Percentiles rank a stretch among this genome's conserved stretches.
phyloP scores from a whole-genome alignment of 768 basidiomycete species.

The Chalciporus chontae region DNA sequence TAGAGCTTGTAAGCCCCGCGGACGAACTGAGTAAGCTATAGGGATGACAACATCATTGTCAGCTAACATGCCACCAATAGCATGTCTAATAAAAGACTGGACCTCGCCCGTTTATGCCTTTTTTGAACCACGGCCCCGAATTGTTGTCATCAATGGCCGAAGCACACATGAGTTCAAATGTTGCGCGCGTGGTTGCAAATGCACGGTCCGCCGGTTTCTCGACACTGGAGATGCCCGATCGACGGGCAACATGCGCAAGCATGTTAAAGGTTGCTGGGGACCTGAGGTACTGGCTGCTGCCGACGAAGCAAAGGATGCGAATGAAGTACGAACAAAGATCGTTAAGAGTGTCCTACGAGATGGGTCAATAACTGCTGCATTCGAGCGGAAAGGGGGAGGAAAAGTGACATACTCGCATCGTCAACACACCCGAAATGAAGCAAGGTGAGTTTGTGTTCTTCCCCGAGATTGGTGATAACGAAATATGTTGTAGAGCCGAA shows the following conservation, averaged over 20 bases:
- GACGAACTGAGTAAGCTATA: neutral
- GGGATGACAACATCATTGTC: too few relatives aligned
- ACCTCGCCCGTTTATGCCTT: slow-evolving; percentile 35
- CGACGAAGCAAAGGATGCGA: slow-evolving; percentile 15
- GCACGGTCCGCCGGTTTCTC: slow-evolving; percentile 17
- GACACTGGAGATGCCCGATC: slow-evolving; percentile 26
- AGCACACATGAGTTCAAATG: slow-evolving; percentile 32
- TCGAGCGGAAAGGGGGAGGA: slow-evolving; percentile 27
- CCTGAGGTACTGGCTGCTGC: slow-evolving; percentile 8
- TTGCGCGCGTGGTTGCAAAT: slow-evolving; percentile 17
- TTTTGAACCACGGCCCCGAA: slow-evolving; percentile 22
- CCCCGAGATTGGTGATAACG: neutral
- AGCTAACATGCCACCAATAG: neutral
- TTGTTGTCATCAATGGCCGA: slow-evolving; percentile 19
- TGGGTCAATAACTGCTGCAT: slow-evolving; percentile 23
- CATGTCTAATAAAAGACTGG: slow-evolving; percentile 26
- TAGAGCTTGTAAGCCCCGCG: too few relatives aligned
- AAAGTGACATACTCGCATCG: slow-evolving; percentile 31
- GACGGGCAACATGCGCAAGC: slow-evolving; percentile 28
- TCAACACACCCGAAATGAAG: slow-evolving; percentile 18
- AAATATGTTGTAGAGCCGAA: slow-evolving; percentile 18
- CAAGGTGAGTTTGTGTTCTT: slow-evolving; percentile 8
- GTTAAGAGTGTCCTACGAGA: neutral
- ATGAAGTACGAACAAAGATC: neutral
- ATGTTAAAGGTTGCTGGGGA: slow-evolving; percentile 36